Conservation (phyloP, 768 basidiomycete species). For the Leccinum obscurum region DNA sequence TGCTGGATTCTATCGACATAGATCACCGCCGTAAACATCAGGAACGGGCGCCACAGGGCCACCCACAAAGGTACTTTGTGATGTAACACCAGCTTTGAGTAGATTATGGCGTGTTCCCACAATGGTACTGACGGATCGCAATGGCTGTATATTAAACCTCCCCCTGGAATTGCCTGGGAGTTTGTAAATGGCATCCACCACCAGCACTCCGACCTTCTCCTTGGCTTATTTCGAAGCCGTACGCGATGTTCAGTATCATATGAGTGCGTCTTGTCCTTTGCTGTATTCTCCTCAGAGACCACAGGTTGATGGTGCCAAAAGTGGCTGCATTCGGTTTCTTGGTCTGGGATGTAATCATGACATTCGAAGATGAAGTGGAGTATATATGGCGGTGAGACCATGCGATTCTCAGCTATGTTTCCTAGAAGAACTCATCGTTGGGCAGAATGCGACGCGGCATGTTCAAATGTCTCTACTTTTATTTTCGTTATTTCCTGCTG, state of each 20-base stretch:
- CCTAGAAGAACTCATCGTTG: not conserved
- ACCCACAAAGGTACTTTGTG: not conserved
- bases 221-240: slow-evolving; percentile 6
- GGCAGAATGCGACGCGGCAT: slow-evolving; percentile 13
- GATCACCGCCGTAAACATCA: not conserved
- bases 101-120: not conserved
- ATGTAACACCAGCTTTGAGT: not conserved
- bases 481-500: slow-evolving; percentile 20
- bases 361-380: slow-evolving; percentile 28
- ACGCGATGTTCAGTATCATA: slow-evolving; percentile 10
- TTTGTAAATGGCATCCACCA: slow-evolving; percentile 2
- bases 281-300: not conserved
- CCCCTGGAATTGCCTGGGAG: slow-evolving; percentile 60
- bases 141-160: not conserved
- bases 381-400: slow-evolving; percentile 33
- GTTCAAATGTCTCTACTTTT: slow-evolving; percentile 20
- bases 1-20: not conserved
- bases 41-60: not conserved
- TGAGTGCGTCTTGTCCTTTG: slow-evolving; percentile 4
- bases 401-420: not conserved
- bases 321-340: slow-evolving; percentile 30
- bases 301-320: slow-evolving; percentile 5
- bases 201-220: slow-evolving; percentile 1
- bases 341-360: slow-evolving; percentile 31
- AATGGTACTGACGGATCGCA: not conserved